Evolutionary conservation across 768 basidiomycete species (phyloP), one percentile per base, ranked within the genome.

Genomic region (Pisolithus tinctorius): DNA sequence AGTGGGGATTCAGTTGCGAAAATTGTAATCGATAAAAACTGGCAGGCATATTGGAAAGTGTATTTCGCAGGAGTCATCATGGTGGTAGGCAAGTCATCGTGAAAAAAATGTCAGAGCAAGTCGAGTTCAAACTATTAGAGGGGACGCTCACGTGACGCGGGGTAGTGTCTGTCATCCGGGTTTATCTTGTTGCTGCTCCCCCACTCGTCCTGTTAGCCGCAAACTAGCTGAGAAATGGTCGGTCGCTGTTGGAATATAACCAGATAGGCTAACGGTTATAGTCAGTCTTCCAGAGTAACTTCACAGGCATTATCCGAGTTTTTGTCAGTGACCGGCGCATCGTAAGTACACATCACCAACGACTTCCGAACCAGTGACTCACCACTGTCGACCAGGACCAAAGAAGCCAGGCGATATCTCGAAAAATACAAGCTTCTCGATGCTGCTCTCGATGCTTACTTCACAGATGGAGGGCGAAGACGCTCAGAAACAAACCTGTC

Each of bases 351-450:
- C 31, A 23, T 17, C 38, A 26, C 34, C 34, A 14, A 9, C 10
- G 17, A 20, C 20, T 20, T 41, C 38, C 2, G 38, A 25, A 10
- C 49, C 56, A 56, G 54, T 25, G 23, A 26, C 34, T 20, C 37
- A 31, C 42, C 41, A 7, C 47, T 41, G 4, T 20, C 23, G 49
- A 50, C 38, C 45, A 76, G 76, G 10, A 29, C 53, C 48, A 71
- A 66, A 49, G 86, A 88, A 53, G 88, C 86, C 10, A 80, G 68
- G 58, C 79, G 79, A 61, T 88, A 79, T 68, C 63, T 90, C 44
- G 81, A 87, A 55, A 82, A 80, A 57, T 74, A 86, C 69, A 82
- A 80, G 58, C 78, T 82, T 36, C 67, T 87, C 40, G 88, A 91
- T 49, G 65, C 73, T n/a, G 88, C 88, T 23, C 69, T 88, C 42